Evolutionary conservation across 345 rosid genomes (phyloP).

Genomic region (Iberis pinnata): DNA sequence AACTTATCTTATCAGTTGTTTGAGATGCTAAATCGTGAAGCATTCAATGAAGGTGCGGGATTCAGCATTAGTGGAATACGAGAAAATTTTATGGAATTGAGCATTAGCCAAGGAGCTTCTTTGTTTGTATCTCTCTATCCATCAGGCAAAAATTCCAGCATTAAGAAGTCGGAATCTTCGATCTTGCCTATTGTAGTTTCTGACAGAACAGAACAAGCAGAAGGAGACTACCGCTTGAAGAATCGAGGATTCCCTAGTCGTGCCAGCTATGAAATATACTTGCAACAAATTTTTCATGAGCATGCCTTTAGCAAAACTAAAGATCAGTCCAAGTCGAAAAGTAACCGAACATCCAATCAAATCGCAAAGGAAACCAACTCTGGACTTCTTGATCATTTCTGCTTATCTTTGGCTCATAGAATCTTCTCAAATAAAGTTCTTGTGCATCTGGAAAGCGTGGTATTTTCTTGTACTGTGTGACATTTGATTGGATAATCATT

Average conservation of each 20-base stretch:
- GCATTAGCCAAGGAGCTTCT: slow-evolving; percentile 67
- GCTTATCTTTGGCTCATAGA: slow-evolving; percentile 80
- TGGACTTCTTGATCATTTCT: slow-evolving; percentile 79
- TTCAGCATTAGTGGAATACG: slow-evolving; percentile 72
- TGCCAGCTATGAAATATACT: slow-evolving; percentile 65
- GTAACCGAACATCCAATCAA: slow-evolving; percentile 39
- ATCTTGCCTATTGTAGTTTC: slow-evolving; percentile 39
- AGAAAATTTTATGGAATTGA: slow-evolving; percentile 71
- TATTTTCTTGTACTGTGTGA: slow-evolving; percentile 25
- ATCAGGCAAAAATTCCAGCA: slow-evolving; percentile 33
- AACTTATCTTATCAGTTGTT: slow-evolving; percentile 57
- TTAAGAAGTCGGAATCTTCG: slow-evolving; percentile 36
- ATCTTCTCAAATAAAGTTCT: slow-evolving; percentile 70
- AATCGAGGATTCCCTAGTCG: slow-evolving; percentile 46
- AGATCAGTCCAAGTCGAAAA: slow-evolving; percentile 37
- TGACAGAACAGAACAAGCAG: slow-evolving; percentile 37
- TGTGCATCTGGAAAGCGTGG: slow-evolving; percentile 72
- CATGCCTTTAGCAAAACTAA: slow-evolving; percentile 46
- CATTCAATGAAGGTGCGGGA: slow-evolving; percentile 62
- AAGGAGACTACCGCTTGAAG: slow-evolving; percentile 30
- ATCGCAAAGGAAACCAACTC: slow-evolving; percentile 44
- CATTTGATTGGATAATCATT: slow-evolving; percentile 13
- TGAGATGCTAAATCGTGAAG: slow-evolving; percentile 74
- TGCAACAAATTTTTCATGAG: slow-evolving; percentile 75
- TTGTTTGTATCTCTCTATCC: slow-evolving; percentile 61